Evolutionary conservation across 2,329 filamentous ascomycete genomes (phyloP).

Genomic region (Pezicula neosporulosa): DNA sequence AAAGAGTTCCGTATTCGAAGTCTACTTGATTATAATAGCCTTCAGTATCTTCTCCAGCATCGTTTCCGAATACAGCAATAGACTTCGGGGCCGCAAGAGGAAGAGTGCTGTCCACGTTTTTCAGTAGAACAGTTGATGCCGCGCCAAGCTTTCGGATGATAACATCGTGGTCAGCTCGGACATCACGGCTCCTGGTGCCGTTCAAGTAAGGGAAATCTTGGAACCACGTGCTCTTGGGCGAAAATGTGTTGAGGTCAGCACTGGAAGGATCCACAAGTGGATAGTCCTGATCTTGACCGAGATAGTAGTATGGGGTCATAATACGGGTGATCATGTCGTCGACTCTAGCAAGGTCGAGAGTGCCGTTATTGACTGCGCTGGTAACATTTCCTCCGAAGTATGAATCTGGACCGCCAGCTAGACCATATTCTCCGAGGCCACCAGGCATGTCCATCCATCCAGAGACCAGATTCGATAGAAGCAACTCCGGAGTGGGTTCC

Average conservation of each 20-base stretch:
- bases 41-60: constrained; percentile 37
- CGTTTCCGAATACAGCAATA: constrained; percentile 58
- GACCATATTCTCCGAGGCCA: background rate
- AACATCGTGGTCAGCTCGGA: constrained; percentile 36
- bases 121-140: constrained; percentile 59
- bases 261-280: constrained; percentile 26
- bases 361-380: constrained; percentile 46
- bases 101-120: constrained; percentile 53
- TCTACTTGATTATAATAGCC: constrained; percentile 14
- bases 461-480: constrained; percentile 55
- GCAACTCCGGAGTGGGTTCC: constrained; percentile 55
- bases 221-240: background rate
- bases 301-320: constrained; percentile 51
- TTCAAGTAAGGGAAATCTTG: background rate
- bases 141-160: constrained; percentile 43
- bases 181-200: constrained; percentile 32
- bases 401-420: background rate
- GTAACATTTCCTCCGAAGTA: constrained; percentile 35
- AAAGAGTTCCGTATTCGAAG: constrained; percentile 45
- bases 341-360: constrained; percentile 35
- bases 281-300: constrained; percentile 48
- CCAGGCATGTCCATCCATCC: constrained; percentile 70
- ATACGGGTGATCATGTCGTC: constrained; percentile 45
- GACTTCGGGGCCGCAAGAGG: constrained; percentile 45
- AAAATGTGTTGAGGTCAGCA: background rate